Evolutionary conservation across 768 basidiomycete genomes (phyloP).

Genomic region (Sutorius australiensis): DNA sequence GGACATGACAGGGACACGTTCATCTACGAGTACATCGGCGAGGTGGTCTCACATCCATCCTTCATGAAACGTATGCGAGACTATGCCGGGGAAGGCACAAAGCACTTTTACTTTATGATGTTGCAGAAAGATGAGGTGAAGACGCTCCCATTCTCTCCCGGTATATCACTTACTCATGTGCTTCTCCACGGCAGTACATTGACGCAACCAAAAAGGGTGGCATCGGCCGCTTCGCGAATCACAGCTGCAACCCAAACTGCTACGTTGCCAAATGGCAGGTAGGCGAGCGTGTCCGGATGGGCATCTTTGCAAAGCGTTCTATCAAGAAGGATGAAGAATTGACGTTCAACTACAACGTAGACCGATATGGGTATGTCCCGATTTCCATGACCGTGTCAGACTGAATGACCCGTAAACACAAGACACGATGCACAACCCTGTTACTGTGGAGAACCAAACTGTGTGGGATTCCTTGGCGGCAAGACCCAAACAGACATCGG

Average conservation of each 20-base stretch:
- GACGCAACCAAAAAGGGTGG: slow-evolving; percentile 97
- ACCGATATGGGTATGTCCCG: slow-evolving; percentile 86
- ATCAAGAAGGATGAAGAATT: slow-evolving; percentile 82
- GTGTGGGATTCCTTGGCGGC: slow-evolving; percentile 93
- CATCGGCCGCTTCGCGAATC: slow-evolving; percentile 96
- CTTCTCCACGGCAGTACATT: slow-evolving; percentile 62
- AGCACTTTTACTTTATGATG: slow-evolving; percentile 99
- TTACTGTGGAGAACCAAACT: slow-evolving; percentile 93
- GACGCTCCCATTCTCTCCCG: slow-evolving; percentile 2
- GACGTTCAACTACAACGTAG: slow-evolving; percentile 99
- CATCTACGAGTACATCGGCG: slow-evolving; percentile 97
- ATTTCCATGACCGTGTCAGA: background rate
- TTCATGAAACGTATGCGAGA: slow-evolving; percentile 94
- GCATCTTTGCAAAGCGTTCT: slow-evolving; percentile 87
- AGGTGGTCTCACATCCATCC: slow-evolving; percentile 82
- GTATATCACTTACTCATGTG: background rate
- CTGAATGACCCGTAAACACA: background rate
- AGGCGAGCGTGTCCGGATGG: slow-evolving; percentile 87
- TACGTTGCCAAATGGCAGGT: slow-evolving; percentile 99
- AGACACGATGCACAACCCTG: slow-evolving; percentile 95
- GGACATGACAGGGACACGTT: slow-evolving; percentile 66
- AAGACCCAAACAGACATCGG: slow-evolving; percentile 97
- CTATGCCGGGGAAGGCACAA: slow-evolving; percentile 89
- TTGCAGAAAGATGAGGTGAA: slow-evolving; percentile 93
- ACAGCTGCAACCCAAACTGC: slow-evolving; percentile 96